A percentile compares a stretch with the other conserved stretches of the same genome.
Conservation (phyloP, 192 early-diverging fungal genomes). For the Entomortierella beljakovae region DNA sequence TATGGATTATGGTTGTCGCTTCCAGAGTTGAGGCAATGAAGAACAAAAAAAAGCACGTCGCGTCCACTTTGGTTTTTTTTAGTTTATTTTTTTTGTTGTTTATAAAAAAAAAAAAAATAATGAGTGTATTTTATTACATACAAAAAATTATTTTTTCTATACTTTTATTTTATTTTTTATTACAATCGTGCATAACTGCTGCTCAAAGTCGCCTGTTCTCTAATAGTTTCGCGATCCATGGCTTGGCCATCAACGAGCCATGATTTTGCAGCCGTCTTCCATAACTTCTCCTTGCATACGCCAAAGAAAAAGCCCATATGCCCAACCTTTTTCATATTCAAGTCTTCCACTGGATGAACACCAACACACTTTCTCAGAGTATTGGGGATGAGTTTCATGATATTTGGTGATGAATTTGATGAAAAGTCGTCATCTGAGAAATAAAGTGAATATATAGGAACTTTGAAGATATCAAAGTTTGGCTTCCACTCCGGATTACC, state of each 20-base stretch:
- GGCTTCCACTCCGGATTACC: constrained; percentile 54
- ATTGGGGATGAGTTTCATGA: constrained; percentile 40
- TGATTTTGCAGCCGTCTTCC: constrained; percentile 31
- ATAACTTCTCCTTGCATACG: constrained; percentile 43
- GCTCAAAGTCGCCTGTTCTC: constrained; percentile 11
- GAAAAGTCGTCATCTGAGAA: constrained; percentile 51
- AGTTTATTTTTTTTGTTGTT: no score
- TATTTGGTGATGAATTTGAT: constrained; percentile 21
- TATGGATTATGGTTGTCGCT: no score
- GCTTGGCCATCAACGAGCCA: constrained; percentile 48
- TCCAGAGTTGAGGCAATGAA: no score
- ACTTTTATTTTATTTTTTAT: neutral
- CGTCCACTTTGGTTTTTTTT: no score
- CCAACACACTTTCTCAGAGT: constrained; percentile 34
- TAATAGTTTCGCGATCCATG: constrained; percentile 30
- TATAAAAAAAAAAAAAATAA: no score
- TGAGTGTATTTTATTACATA: no score
- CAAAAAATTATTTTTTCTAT: no score
- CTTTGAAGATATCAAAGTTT: constrained; percentile 43
- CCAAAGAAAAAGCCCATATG: constrained; percentile 55
- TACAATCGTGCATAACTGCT: constrained; percentile 44
- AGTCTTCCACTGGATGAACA: constrained; percentile 25
- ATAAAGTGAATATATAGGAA: constrained; percentile 46
- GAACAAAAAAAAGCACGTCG: no score
- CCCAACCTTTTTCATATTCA: constrained; percentile 55